Evolutionary conservation across 2,329 filamentous ascomycete species (phyloP), one percentile per base, ranked within the genome.

Genomic region (Aspergillus fumigatiaffinis): DNA sequence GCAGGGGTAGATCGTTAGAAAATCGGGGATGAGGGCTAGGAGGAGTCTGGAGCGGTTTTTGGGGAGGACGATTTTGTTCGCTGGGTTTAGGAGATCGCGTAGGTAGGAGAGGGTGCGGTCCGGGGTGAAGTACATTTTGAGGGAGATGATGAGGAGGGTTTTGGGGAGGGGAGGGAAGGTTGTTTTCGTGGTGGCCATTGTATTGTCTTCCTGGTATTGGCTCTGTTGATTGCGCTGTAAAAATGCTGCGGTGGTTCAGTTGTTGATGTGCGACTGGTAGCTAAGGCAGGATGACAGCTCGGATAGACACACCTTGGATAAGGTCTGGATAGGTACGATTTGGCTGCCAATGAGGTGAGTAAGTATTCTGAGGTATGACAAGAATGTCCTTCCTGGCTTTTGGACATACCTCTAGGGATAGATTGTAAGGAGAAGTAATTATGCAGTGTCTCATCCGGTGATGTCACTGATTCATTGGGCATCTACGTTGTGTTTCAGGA

Each of bases 1-100:
- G 60, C 75, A 77, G 7, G 77, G 75, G 63, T 76, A 75, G 56
- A 93, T 78, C 12, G 87, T 85, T 53, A 93, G 74, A 69, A 91
- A 90, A 74, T 93, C 89, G 1, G 90, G 90, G 63, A 92, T 86
- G 64, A 93, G 77, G 73, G 92, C 92, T 64, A 93, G 80, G 72
- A 91, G 87, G 59, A 90, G 73, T 52, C 82, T 77, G 29, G 81
- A 73, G 14, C 77, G 70, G 52, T 77, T 70, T 29, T 75, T 70
- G 21, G 76, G 67, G 3, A 76, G 68, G 35, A 77, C 68, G 25
- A 79, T 73, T 21, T 78, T 70, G 42, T 79, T 69, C 71, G 82
- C 69, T 8, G 78, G 78, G 29, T 76, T 63, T 14, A 84, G 73
- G 17, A 88, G 71, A 6, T 74, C 74, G 52, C 72, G 63, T 68